Conservation (phyloP, 768 basidiomycete genomes). For the Boletus rubroflammeus region DNA sequence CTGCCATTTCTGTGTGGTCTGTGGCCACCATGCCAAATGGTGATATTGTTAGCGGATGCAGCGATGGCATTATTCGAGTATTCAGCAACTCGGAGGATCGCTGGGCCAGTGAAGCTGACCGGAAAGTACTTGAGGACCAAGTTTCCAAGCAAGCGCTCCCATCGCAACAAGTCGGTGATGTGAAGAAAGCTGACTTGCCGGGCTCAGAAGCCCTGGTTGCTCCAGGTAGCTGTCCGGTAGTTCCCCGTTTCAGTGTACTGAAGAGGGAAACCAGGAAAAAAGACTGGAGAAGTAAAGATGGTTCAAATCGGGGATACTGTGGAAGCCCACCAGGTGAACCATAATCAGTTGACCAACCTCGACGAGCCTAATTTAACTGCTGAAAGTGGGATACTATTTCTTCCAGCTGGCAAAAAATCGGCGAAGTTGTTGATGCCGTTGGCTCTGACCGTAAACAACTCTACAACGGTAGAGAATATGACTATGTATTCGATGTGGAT, state of each 20-base stretch:
- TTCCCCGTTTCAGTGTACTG: neutral
- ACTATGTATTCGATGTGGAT: constrained; percentile 99
- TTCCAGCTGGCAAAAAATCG: constrained; percentile 85
- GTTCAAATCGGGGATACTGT: constrained; percentile 74
- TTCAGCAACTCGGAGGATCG: constrained; percentile 75
- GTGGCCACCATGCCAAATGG: constrained; percentile 85
- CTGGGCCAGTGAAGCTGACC: constrained; percentile 62
- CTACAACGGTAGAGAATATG: constrained; percentile 92
- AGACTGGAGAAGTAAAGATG: constrained; percentile 92
- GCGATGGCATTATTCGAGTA: constrained; percentile 83
- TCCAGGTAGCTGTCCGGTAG: constrained; percentile 49
- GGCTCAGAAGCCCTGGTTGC: constrained; percentile 73
- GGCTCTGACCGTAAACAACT: constrained; percentile 87
- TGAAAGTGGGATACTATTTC: constrained; percentile 74
- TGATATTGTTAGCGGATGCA: constrained; percentile 89
- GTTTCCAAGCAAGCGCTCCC: constrained; percentile 80
- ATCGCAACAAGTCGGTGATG: constrained; percentile 84
- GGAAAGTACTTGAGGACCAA: constrained; percentile 68
- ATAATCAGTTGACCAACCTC: neutral
- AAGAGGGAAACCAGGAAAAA: constrained; percentile 58
- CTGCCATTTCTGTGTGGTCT: constrained; percentile 96
- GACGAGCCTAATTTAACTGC: neutral
- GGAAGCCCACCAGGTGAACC: constrained; percentile 83
- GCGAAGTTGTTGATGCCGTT: constrained; percentile 93
- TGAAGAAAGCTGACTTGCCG: constrained; percentile 88